Evolutionary conservation across 2,329 filamentous ascomycete genomes (phyloP), one percentile per base, ranked within the genome.

Genomic region (Aaosphaeria pasadenensis): DNA sequence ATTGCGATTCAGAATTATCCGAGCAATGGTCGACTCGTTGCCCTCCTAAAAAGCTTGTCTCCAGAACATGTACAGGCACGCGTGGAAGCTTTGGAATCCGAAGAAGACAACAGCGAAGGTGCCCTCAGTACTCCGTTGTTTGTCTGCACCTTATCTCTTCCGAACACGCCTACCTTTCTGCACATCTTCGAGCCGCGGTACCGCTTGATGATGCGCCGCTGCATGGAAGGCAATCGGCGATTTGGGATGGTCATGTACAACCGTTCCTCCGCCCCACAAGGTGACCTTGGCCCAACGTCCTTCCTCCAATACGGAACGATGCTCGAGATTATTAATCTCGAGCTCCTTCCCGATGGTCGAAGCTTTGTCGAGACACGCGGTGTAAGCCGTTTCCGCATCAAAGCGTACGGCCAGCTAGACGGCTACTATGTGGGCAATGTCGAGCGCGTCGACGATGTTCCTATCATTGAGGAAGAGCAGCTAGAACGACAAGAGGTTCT

Each of bases 151-250:
- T 71, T 95, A 6, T 82, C 89, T 0, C 92, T 94, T 57, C 91
- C 91, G 1, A 77, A 79, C 1, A 90, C 92, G 82, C 89, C 76
- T 0, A 91, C 89, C 0, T 94, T 94, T 57, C 74, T 96, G 3
- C 88, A 95, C 59, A 82, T 96, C n/a, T 96, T 95, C 63, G 91
- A 96, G 66, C 88, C 89, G n/a, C 81, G 88, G 5, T 96, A 96
- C 65, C 83, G 89, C 6, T 77, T 94, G n/a, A 94, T 96, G 89
- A 86, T 96, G 35, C 81, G 87, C 42, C 82, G 90, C 33, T 87
- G 84, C 0, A 74, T 95, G 45, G 86, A 91, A 53, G 83, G 84
- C 0, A 82, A 87, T 51, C 77, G 82, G 11, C 88, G 83, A 28
- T 96, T 96, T 62, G 91, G 91, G 28, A 95, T 96, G 88, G 80